A percentile compares a stretch with the other conserved stretches of the same genome.
phyloP scores from a whole-genome alignment of 2,329 filamentous ascomycete genomes.

The Furcasterigmium sp. region DNA sequence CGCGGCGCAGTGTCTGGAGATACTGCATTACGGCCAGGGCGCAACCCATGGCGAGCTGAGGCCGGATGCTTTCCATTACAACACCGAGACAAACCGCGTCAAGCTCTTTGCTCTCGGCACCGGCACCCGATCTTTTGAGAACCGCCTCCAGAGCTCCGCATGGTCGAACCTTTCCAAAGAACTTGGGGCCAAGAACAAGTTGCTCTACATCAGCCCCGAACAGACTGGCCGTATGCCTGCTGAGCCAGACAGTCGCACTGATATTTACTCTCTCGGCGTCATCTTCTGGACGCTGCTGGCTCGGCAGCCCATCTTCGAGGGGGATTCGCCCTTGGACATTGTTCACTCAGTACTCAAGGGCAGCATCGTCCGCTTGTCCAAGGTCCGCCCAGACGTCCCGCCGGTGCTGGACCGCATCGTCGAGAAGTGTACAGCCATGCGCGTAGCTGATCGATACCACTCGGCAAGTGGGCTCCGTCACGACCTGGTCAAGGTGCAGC shows the following conservation, averaged over 20 bases:
- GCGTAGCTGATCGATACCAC: conserved; percentile 81
- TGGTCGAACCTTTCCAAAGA: conserved; percentile 83
- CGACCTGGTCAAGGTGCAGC: conserved; percentile 70
- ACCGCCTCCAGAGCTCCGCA: conserved; percentile 77
- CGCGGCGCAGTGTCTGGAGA: conserved; percentile 77
- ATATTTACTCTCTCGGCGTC: conserved; percentile 89
- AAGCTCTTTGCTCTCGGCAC: conserved; percentile 83
- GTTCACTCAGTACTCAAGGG: conserved; percentile 84
- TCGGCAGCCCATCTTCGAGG: conserved; percentile 74
- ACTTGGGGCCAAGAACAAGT: conserved; percentile 79
- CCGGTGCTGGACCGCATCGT: conserved; percentile 79
- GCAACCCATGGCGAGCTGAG: conserved; percentile 88
- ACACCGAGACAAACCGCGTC: conserved; percentile 62
- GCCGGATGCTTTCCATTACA: conserved; percentile 87
- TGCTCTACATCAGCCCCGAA: conserved; percentile 89
- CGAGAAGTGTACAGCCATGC: conserved; percentile 88
- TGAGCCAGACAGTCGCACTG: conserved; percentile 85
- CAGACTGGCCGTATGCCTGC: conserved; percentile 91
- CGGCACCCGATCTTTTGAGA: conserved; percentile 82
- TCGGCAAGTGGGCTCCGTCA: conserved; percentile 81
- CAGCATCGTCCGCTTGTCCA: conserved; percentile 71
- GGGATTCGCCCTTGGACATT: conserved; percentile 77
- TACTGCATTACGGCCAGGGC: conserved; percentile 83
- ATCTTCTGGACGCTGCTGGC: conserved; percentile 84
- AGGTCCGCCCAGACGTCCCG: conserved; percentile 75